Percentiles rank a stretch among this genome's conserved stretches.
These are phyloP conservation scores for Claviceps digitariae DNA, from an alignment of 2,329 filamentous ascomycete species.

Conservation along the genomic window DNA sequence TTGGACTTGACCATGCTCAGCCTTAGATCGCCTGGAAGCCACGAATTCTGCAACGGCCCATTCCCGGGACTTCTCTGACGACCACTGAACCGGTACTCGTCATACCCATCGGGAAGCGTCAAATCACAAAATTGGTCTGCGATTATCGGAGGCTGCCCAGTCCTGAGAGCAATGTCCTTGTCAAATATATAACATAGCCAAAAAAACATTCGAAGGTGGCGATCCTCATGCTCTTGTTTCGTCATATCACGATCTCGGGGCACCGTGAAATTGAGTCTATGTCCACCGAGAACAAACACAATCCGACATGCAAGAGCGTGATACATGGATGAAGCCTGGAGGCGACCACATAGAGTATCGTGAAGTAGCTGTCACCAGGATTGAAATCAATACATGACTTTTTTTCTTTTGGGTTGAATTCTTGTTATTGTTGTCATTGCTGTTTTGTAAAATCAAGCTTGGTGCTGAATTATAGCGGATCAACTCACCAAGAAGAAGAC, in stretches of 20 bases:
- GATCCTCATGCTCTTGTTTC: constrained; percentile 14
- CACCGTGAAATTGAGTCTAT: constrained; percentile 16
- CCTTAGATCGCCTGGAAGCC: constrained; percentile 32
- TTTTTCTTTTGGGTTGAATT: neutral
- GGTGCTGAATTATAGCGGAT: neutral
- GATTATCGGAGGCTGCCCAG: constrained; percentile 37
- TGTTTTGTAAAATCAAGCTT: neutral
- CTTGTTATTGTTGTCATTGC: neutral
- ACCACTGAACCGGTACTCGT: constrained; percentile 11
- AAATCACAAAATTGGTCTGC: constrained; percentile 39
- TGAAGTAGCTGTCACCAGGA: constrained; percentile 21
- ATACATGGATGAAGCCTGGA: constrained; percentile 31
- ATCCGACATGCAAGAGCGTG: constrained; percentile 31
- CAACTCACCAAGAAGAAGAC: constrained; percentile 32
- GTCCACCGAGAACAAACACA: constrained; percentile 34
- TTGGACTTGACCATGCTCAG: constrained; percentile 39
- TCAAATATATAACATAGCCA: constrained; percentile 42
- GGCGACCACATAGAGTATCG: constrained; percentile 30
- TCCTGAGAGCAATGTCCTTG: constrained; percentile 41
- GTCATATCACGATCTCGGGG: constrained; percentile 7
- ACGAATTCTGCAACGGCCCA: constrained; percentile 12
- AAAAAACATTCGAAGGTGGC: constrained; percentile 30
- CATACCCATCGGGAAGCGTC: constrained; percentile 27
- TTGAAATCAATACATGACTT: neutral
- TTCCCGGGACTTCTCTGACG: constrained; percentile 1